Evolutionary conservation across 2,329 filamentous ascomycete species (phyloP).

Genomic region (Peltaster fructicola): DNA sequence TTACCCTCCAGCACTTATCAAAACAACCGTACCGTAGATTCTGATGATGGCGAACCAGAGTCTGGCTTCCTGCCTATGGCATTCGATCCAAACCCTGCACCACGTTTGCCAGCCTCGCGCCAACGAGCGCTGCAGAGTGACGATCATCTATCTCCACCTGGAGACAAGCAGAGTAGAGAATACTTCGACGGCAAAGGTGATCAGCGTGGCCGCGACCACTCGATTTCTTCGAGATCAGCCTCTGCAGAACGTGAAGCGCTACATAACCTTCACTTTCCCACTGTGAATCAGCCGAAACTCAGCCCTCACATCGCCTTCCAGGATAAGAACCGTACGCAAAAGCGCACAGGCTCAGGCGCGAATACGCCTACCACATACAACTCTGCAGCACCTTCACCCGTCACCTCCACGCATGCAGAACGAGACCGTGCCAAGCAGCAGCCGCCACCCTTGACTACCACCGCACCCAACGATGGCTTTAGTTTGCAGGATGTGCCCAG

Average conservation of each 20-base stretch:
- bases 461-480: constrained; percentile 31
- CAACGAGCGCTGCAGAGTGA: constrained; percentile 9
- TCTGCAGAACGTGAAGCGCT: constrained; percentile 26
- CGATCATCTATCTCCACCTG: constrained; percentile 9
- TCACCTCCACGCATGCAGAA: constrained; percentile 1
- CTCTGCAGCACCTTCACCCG: constrained; percentile 5
- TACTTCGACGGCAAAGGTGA: constrained; percentile 25
- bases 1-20: constrained; percentile 62
- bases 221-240: constrained; percentile 24
- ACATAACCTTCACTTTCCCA: constrained; percentile 7
- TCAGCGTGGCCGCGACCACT: constrained; percentile 22
- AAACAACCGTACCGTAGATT: constrained; percentile 56
- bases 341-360: constrained; percentile 12
- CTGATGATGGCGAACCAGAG: constrained; percentile 42
- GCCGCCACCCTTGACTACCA: constrained; percentile 10
- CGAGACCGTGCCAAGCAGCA: constrained; percentile 11
- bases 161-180: no score
- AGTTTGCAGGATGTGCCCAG: constrained; percentile 69
- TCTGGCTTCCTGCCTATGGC: constrained; percentile 33
- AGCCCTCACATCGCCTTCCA: constrained; percentile 89
- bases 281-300: constrained; percentile 21
- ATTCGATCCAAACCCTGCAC: constrained; percentile 29
- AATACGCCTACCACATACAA: constrained; percentile 12
- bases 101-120: constrained; percentile 8
- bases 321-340: constrained; percentile 52